These are phyloP conservation scores for Alloteropsis angusta DNA, from an alignment of 202 grass and related monocot species.

Conservation along the genomic window DNA sequence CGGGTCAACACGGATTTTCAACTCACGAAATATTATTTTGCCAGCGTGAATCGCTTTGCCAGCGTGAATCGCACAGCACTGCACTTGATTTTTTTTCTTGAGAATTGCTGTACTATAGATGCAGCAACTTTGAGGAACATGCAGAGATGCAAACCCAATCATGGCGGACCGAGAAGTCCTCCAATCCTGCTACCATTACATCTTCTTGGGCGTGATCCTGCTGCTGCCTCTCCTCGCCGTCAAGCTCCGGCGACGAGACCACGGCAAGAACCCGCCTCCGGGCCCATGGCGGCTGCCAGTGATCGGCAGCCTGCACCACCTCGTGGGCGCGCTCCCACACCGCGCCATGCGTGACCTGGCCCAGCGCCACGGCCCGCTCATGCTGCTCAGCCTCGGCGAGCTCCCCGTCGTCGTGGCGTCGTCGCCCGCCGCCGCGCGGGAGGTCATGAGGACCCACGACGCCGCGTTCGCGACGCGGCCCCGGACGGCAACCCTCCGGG, in stretches of 20 bases:
- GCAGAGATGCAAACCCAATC: not conserved
- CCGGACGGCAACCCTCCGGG: slow-evolving; percentile 1
- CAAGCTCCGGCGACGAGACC: not conserved
- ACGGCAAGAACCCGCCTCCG: slow-evolving; percentile 19
- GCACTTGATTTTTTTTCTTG: not conserved
- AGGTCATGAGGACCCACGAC: slow-evolving; percentile 30
- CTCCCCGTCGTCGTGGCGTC: slow-evolving; percentile 30
- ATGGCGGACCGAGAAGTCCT: slow-evolving; percentile 16
- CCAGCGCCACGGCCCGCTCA: slow-evolving; percentile 32
- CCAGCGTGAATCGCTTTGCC: not conserved
- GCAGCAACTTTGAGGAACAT: not conserved
- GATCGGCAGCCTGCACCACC: slow-evolving; percentile 48
- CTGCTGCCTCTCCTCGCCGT: slow-evolving; percentile 8
- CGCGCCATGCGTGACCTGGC: slow-evolving; percentile 31
- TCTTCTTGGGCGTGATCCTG: not conserved
- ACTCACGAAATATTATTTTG: not conserved
- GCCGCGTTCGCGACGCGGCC: slow-evolving; percentile 38
- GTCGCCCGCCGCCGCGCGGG: slow-evolving; percentile 21
- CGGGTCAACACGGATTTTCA: not conserved
- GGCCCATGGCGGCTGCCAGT: slow-evolving; percentile 47
- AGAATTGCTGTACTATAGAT: not conserved
- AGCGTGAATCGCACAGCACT: not conserved
- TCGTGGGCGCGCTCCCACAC: slow-evolving; percentile 39
- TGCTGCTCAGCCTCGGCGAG: slow-evolving; percentile 45
- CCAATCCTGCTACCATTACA: not conserved